Conservation (phyloP, 1,284 basidiomycete genomes). For the Naganishia sp. region DNA sequence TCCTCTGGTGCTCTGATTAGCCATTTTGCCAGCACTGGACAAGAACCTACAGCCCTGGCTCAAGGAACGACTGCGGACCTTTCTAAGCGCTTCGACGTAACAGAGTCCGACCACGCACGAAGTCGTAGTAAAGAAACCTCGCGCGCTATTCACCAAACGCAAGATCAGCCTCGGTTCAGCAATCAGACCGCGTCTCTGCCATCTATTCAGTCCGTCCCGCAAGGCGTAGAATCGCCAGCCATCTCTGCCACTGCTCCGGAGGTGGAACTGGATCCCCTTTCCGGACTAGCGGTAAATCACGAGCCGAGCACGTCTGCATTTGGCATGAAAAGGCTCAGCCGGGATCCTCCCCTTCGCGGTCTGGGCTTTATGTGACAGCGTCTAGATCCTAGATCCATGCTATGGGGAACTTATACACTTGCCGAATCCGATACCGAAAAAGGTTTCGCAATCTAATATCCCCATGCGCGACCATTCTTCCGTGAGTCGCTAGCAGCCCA, state of each 20-base stretch:
- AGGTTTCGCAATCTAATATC: constrained; percentile 39
- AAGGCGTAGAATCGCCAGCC: too few species aligned
- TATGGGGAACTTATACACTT: not conserved
- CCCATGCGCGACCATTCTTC: constrained; percentile 52
- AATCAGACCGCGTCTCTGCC: too few species aligned
- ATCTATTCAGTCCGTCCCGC: too few species aligned
- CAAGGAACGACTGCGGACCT: too few species aligned
- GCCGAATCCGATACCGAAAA: not conserved
- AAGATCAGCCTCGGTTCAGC: too few species aligned
- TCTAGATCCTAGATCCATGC: not conserved
- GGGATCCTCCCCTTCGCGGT: constrained; percentile 10
- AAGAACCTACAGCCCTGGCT: too few species aligned
- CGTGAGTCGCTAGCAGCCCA: constrained; percentile 47
- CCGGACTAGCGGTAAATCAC: constrained; percentile 7
- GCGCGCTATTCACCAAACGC: too few species aligned
- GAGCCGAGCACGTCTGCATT: not conserved
- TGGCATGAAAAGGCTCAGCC: constrained; percentile 5
- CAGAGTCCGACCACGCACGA: too few species aligned
- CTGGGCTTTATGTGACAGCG: constrained; percentile 10
- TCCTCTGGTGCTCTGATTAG: too few species aligned
- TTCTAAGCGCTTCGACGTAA: too few species aligned
- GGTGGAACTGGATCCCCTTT: constrained; percentile 20
- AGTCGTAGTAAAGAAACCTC: too few species aligned
- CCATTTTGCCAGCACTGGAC: too few species aligned
- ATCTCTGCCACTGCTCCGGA: not conserved